Percentiles rank a stretch among this genome's conserved stretches.
phyloP scores from a whole-genome alignment of 768 basidiomycete species.

The Rhizopogon vesiculosus region DNA sequence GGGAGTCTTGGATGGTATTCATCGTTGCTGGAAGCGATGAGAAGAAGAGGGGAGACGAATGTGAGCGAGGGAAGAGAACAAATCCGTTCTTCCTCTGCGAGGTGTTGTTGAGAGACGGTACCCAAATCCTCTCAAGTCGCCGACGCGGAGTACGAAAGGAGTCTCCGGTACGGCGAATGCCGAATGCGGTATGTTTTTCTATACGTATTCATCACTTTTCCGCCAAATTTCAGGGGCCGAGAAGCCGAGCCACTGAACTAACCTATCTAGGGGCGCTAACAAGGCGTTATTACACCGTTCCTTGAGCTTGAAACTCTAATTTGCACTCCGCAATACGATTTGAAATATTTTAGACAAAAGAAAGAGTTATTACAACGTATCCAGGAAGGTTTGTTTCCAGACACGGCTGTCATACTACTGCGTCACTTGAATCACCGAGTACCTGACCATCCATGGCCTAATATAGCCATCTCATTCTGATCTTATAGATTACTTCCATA shows the following conservation, averaged over 20 bases:
- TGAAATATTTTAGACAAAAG: no score
- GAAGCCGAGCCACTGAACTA: background rate
- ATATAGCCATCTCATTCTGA: no score
- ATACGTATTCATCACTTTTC: background rate
- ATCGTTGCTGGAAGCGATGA: slow-evolving; percentile 25
- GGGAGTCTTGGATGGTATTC: slow-evolving; percentile 37
- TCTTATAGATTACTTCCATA: no score
- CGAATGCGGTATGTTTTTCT: background rate
- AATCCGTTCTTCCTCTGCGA: slow-evolving; percentile 11
- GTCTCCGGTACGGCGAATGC: slow-evolving; percentile 1
- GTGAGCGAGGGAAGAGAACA: background rate
- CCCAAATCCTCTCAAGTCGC: slow-evolving; percentile 17
- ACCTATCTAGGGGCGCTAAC: no score
- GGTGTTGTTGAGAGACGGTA: slow-evolving; percentile 19
- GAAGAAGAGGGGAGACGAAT: slow-evolving; percentile 6
- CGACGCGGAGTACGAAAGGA: slow-evolving; percentile 22
- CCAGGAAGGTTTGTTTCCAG: no score
- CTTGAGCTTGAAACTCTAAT: no score
- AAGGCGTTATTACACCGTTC: no score
- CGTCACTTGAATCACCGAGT: no score
- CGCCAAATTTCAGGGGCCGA: background rate
- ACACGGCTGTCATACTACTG: no score
- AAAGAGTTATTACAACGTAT: no score
- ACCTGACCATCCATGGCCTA: no score
- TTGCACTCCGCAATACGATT: no score